A percentile compares a stretch with the other conserved stretches of the same genome.
Conservation (phyloP, 1,284 basidiomycete genomes). For the Moniliophthora roreri region DNA sequence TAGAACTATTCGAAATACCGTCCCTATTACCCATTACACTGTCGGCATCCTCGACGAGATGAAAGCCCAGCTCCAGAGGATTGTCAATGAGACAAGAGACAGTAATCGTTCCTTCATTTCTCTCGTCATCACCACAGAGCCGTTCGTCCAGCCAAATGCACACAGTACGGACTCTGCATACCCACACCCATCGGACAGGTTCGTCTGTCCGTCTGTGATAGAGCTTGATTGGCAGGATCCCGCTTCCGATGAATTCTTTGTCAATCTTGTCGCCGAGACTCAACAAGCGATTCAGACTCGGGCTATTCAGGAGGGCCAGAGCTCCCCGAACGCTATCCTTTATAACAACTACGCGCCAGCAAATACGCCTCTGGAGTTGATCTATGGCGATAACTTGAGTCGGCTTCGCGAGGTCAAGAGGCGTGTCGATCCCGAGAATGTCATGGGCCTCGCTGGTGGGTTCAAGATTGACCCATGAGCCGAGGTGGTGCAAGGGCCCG, state of each 20-base stretch:
- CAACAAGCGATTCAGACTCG: background rate
- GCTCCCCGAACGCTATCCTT: background rate
- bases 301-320: slow-evolving; percentile 1
- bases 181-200: background rate
- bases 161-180: background rate
- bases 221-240: background rate
- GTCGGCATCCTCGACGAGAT: background rate
- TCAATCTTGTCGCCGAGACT: background rate
- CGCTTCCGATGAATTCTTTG: background rate
- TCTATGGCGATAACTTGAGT: background rate
- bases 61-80: background rate
- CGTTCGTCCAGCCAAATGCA: background rate
- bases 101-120: background rate
- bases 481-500: no score
- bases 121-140: background rate
- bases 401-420: background rate
- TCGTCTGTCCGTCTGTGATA: background rate
- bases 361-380: background rate
- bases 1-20: background rate
- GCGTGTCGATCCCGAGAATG: background rate
- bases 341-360: background rate
- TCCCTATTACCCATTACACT: background rate
- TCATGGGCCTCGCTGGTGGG: background rate
- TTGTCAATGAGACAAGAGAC: background rate
- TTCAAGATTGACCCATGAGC: no score